phyloP scores from a whole-genome alignment of 257 asterid genomes.

The Linderniella brevidens region DNA sequence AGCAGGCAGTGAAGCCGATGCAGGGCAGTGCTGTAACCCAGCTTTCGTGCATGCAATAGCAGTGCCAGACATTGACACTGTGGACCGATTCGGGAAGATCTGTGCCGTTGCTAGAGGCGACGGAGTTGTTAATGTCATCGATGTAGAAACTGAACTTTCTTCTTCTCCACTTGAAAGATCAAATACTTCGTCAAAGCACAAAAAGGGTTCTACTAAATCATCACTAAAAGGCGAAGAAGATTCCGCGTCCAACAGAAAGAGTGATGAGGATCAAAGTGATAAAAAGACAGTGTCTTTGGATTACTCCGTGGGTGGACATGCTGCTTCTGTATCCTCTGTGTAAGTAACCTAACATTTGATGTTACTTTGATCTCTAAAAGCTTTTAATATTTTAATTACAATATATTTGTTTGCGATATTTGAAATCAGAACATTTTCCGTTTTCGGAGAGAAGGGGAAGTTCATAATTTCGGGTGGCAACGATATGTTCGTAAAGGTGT shows the following conservation, averaged over 20 bases:
- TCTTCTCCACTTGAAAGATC: slow-evolving; percentile 18
- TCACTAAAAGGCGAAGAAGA: slow-evolving; percentile 11
- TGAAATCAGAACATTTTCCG: slow-evolving; percentile 49
- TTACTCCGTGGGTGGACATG: slow-evolving; percentile 67
- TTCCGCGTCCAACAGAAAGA: slow-evolving; percentile 17
- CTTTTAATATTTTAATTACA: neutral
- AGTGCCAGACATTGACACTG: slow-evolving; percentile 68
- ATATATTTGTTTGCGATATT: slow-evolving; percentile 3
- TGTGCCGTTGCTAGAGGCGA: slow-evolving; percentile 91
- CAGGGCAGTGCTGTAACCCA: slow-evolving; percentile 70
- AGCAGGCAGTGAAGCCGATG: slow-evolving; percentile 27
- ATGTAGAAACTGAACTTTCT: slow-evolving; percentile 43
- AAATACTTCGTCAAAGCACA: slow-evolving; percentile 29
- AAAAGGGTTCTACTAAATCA: slow-evolving; percentile 22
- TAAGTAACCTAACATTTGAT: slow-evolving; percentile 19
- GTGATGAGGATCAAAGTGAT: slow-evolving; percentile 13
- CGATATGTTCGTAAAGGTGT: slow-evolving; percentile 64
- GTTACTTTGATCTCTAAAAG: neutral
- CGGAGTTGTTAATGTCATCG: slow-evolving; percentile 55
- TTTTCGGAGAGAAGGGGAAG: slow-evolving; percentile 80
- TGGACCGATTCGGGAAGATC: slow-evolving; percentile 59
- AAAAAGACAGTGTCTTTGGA: slow-evolving; percentile 32
- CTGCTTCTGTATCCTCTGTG: slow-evolving; percentile 87
- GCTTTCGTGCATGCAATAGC: slow-evolving; percentile 71
- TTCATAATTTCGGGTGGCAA: slow-evolving; percentile 81